These are phyloP conservation scores for Brettanomyces bruxellensis DNA, from an alignment of 805 yeast genomes.

Conservation along the genomic window DNA sequence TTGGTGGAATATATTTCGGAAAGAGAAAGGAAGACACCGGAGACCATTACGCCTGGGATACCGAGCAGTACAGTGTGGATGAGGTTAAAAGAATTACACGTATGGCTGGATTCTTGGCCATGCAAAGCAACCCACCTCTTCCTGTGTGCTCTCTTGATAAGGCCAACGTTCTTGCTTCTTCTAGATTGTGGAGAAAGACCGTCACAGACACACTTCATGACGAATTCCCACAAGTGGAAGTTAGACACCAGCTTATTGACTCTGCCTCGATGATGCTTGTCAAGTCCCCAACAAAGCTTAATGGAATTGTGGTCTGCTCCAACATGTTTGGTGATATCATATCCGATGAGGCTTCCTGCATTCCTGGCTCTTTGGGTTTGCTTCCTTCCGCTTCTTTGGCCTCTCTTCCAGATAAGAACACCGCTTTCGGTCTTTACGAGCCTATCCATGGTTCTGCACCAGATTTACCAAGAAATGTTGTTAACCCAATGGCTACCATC, in stretches of 20 bases:
- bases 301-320: constrained; percentile 86
- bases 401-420: constrained; percentile 90
- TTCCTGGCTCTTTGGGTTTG: constrained; percentile 94
- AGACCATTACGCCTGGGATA: constrained; percentile 81
- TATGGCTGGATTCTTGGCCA: constrained; percentile 96
- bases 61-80: constrained; percentile 83
- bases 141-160: constrained; percentile 96
- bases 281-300: constrained; percentile 82
- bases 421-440: constrained; percentile 93
- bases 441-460: constrained; percentile 99
- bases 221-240: constrained; percentile 83
- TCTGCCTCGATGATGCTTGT: constrained; percentile 98
- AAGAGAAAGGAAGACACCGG: constrained; percentile 90
- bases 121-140: constrained; percentile 87
- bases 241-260: constrained; percentile 94
- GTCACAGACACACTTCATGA: constrained; percentile 75
- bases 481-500: constrained; percentile 92
- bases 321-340: constrained; percentile 99
- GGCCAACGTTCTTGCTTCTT: constrained; percentile 94
- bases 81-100: constrained; percentile 94
- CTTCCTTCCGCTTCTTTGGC: constrained; percentile 95
- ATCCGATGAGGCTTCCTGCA: constrained; percentile 95
- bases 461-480: constrained; percentile 78
- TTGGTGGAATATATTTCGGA: constrained; percentile 97
- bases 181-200: constrained; percentile 93